These are phyloP conservation scores for Tylopilus sp. DNA, from an alignment of 1,284 basidiomycete species.

Conservation along the genomic window DNA sequence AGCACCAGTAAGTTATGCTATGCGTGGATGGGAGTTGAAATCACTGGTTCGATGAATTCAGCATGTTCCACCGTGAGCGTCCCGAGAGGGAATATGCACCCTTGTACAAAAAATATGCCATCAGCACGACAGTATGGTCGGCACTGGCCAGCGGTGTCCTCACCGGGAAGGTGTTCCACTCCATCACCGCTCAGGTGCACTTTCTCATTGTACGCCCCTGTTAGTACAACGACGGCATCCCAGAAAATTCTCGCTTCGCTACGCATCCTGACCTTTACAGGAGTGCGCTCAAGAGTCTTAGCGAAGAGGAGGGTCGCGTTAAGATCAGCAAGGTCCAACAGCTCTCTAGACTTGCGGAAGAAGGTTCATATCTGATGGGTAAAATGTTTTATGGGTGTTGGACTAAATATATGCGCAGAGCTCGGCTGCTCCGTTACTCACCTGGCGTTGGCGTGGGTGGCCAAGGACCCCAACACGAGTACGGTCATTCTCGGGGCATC, in stretches of 20 bases:
- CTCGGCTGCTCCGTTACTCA: constrained; percentile 55
- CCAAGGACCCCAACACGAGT: constrained; percentile 64
- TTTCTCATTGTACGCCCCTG: not conserved
- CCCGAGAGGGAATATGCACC: constrained; percentile 59
- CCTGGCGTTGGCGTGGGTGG: constrained; percentile 77
- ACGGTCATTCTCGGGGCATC: constrained; percentile 68
- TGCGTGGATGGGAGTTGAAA: not conserved
- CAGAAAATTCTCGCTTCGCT: constrained; percentile 56
- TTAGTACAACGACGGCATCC: constrained; percentile 42
- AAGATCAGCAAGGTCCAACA: constrained; percentile 53
- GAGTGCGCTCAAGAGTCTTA: constrained; percentile 37
- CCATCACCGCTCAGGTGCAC: not conserved
- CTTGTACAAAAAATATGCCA: constrained; percentile 39
- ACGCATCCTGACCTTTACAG: constrained; percentile 48
- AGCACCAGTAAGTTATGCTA: constrained; percentile 39
- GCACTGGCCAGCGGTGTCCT: constrained; percentile 56
- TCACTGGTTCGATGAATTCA: too few relatives aligned
- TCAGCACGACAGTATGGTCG: constrained; percentile 54
- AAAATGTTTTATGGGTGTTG: not conserved
- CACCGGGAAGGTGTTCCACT: constrained; percentile 42
- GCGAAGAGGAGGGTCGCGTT: constrained; percentile 38
- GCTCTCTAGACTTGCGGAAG: constrained; percentile 48
- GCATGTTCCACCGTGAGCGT: constrained; percentile 48
- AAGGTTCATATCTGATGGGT: constrained; percentile 18
- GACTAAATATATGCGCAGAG: constrained; percentile 33